Conservation (phyloP, 176 grass and related monocot species). For the Carex parvula region DNA sequence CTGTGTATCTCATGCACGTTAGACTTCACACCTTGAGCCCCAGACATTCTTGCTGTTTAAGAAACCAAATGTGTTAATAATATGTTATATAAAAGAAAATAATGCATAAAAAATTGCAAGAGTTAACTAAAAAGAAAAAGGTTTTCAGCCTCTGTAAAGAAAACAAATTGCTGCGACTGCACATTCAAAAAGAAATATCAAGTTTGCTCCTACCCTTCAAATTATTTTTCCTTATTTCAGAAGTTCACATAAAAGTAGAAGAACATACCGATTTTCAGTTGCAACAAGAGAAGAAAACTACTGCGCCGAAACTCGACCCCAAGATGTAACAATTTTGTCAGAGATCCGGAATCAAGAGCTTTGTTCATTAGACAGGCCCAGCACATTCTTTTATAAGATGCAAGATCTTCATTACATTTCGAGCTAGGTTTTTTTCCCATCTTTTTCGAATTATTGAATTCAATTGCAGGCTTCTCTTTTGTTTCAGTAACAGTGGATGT, state of each 20-base stretch:
- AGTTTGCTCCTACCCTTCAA: not conserved
- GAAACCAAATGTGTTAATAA: conserved; percentile 14
- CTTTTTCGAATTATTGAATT: conserved; percentile 14
- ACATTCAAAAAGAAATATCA: not conserved
- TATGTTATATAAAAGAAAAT: conserved; percentile 8
- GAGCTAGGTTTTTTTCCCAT: conserved; percentile 16
- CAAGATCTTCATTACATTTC: conserved; percentile 15
- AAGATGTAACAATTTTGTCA: conserved; percentile 55
- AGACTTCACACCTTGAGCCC: conserved; percentile 35
- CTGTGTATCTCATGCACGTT: conserved; percentile 60
- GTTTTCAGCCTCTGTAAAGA: not conserved
- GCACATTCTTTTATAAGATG: conserved; percentile 47
- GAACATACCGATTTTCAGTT: conserved; percentile 69
- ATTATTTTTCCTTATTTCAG: not conserved
- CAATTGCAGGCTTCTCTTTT: not conserved
- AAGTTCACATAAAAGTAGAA: conserved; percentile 19
- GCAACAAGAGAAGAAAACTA: conserved; percentile 43
- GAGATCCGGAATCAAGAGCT: conserved; percentile 40
- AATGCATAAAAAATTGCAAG: not conserved
- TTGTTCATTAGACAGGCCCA: conserved; percentile 59
- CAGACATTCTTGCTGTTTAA: conserved; percentile 53
- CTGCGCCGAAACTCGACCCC: conserved; percentile 42
- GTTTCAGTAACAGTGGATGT: conserved; percentile 21
- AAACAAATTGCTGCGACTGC: not conserved
- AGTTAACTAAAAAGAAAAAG: not conserved